Conservation (phyloP, 2,329 filamentous ascomycete species). For the Stachybotrys elegans region DNA sequence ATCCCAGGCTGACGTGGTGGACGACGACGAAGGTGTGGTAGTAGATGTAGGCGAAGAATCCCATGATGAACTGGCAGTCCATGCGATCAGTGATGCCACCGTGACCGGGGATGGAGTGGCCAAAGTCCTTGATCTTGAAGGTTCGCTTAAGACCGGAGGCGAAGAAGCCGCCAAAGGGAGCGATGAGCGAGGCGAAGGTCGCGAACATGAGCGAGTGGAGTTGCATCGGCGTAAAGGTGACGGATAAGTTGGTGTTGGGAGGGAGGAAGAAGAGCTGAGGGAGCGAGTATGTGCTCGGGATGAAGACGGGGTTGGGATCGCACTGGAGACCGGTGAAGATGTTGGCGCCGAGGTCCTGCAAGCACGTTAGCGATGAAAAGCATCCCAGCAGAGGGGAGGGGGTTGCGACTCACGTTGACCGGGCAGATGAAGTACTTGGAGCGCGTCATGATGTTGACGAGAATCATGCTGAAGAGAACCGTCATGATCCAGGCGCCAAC, state of each 20-base stretch:
- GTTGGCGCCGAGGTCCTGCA: slow-evolving; percentile 80
- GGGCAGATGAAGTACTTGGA: slow-evolving; percentile 99
- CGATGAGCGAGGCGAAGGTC: slow-evolving; percentile 92
- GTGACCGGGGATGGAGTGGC: slow-evolving; percentile 94
- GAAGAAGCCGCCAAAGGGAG: slow-evolving; percentile 97
- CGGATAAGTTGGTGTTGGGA: slow-evolving; percentile 51
- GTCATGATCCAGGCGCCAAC: slow-evolving; percentile 96
- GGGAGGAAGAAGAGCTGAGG: slow-evolving; percentile 68
- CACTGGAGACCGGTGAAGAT: slow-evolving; percentile 87
- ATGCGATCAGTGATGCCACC: slow-evolving; percentile 98
- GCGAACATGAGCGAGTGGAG: slow-evolving; percentile 87
- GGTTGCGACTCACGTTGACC: slow-evolving; percentile 60
- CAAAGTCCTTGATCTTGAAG: slow-evolving; percentile 99
- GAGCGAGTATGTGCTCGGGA: slow-evolving; percentile 68
- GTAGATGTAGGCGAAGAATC: slow-evolving; percentile 97
- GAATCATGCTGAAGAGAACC: slow-evolving; percentile 72
- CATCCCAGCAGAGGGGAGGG: background rate
- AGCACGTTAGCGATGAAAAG: background rate
- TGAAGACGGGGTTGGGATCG: slow-evolving; percentile 86
- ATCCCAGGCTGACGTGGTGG: slow-evolving; percentile 78
- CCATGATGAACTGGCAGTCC: slow-evolving; percentile 99
- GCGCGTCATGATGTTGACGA: slow-evolving; percentile 80
- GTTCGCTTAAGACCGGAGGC: slow-evolving; percentile 95
- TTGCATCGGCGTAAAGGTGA: slow-evolving; percentile 83
- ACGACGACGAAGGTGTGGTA: slow-evolving; percentile 95